Percentiles rank a stretch among this genome's conserved stretches.
Evolutionary conservation across 2,329 filamentous ascomycete genomes (phyloP).

Genomic region (Microsporum audouinii): DNA sequence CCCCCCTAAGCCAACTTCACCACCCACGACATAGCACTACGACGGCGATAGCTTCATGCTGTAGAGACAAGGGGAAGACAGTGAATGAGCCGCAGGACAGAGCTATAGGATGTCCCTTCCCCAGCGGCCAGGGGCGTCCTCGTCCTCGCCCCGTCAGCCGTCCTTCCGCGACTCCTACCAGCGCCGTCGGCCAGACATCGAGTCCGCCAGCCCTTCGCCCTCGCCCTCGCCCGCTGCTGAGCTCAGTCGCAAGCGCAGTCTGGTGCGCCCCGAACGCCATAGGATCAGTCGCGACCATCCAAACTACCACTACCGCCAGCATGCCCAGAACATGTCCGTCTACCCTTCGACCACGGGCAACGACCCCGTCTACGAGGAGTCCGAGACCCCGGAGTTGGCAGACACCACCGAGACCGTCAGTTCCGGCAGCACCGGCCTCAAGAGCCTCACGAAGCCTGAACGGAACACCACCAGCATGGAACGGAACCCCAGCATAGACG

Average conservation of each 20-base stretch:
- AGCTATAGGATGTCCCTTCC: conserved; percentile 38
- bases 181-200: conserved; percentile 59
- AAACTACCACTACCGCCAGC: conserved; percentile 90
- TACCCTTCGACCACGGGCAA: conserved; percentile 86
- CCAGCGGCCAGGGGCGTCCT: conserved; percentile 52
- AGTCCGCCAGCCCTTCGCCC: conserved; percentile 43
- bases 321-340: conserved; percentile 85
- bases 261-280: conserved; percentile 80
- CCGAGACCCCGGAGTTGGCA: conserved; percentile 35
- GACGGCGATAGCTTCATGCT: background rate
- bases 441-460: conserved; percentile 24
- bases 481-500: background rate
- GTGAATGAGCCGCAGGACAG: background rate
- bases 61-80: background rate
- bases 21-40: no score
- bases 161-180: conserved; percentile 58
- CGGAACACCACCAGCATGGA: conserved; percentile 7
- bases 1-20: no score
- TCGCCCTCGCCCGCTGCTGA: conserved; percentile 34
- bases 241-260: conserved; percentile 64
- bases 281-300: conserved; percentile 77
- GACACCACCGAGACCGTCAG: conserved; percentile 34
- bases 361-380: conserved; percentile 72
- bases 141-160: conserved; percentile 42
- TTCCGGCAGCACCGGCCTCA: conserved; percentile 52